Evolutionary conservation across 495 filamentous ascomycete genomes (phyloP), one percentile per base, ranked within the genome.

Genomic region (Cladorrhinum samala): DNA sequence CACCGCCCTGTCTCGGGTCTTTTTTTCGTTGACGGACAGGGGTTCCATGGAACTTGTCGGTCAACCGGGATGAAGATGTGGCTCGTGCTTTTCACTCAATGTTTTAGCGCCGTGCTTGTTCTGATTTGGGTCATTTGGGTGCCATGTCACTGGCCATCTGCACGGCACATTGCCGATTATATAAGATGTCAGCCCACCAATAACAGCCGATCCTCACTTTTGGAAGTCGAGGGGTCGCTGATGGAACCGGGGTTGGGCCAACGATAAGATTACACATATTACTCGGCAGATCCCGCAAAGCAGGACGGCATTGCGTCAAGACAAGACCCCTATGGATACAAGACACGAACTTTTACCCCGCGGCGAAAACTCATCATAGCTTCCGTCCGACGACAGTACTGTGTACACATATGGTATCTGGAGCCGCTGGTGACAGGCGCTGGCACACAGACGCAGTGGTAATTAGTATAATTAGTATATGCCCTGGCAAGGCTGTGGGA

Each of bases 11-110:
- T 14, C n/a, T 41, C 39, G 39, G 39, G 39, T 41, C 45, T 27
- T 47, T 33, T 37, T 23, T 51, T 55, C 50, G 39, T 47, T 54
- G 41, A 37, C 20, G 13, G 17, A 52, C 54, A 52, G 38, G 54
- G 54, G 54, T 9, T n/a, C 27, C 14, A 23, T 3, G 9, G n/a
- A n/a, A n/a, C n/a, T 8, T 9, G 45, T 23, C 16, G 19, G 20
- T 5, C 18, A 21, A n/a, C n/a, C n/a, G 38, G 20, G 23, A 47
- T 20, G 37, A 43, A 20, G 2, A 38, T 47, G 39, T 54, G 56
- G 52, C 45, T 17, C 48, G 56, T 49, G 52, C 56, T 36, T 24
- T 19, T 1, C 33, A 37, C 5, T 27, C 18, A 17, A 20, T 37
- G 39, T 30, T 44, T 36, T 56, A 52, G 54, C 44, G 49, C 43